These are phyloP conservation scores for Volvox africanus DNA, from an alignment of 139 green algal species.

Conservation along the genomic window DNA sequence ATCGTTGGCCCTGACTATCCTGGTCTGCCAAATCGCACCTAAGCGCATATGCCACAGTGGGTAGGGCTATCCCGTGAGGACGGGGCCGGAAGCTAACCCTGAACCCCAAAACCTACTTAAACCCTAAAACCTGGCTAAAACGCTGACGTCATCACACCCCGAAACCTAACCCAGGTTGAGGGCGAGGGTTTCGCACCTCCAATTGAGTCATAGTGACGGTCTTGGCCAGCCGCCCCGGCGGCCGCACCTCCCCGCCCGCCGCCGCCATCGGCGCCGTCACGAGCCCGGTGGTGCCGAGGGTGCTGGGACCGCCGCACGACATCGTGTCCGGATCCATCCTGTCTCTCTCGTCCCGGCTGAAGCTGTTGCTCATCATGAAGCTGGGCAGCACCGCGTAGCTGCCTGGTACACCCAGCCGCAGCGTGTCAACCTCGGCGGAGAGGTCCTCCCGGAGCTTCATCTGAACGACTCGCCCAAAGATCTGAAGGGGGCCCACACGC, in stretches of 20 bases:
- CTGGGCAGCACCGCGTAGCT: conserved; percentile 1
- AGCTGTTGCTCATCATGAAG: neutral
- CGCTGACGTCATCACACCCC: too few species aligned
- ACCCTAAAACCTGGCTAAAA: too few species aligned
- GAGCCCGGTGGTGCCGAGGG: neutral
- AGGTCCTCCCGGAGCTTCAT: neutral
- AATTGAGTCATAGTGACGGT: neutral
- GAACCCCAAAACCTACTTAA: too few species aligned
- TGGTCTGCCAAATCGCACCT: too few species aligned
- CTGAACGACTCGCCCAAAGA: neutral
- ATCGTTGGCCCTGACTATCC: too few species aligned
- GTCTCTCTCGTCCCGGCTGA: neutral
- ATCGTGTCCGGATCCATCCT: neutral
- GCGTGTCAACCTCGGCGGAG: neutral
- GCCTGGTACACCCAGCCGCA: neutral
- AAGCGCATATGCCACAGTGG: too few species aligned
- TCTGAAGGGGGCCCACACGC: neutral
- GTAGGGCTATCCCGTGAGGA: too few species aligned
- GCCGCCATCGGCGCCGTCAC: neutral
- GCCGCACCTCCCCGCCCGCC: conserved; percentile 1
- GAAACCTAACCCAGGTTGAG: too few species aligned
- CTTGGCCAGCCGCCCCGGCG: neutral
- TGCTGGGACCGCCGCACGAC: too few species aligned
- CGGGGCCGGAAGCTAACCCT: too few species aligned
- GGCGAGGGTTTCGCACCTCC: neutral